These are phyloP conservation scores for Senna tora DNA, from an alignment of 306 rosid species.

Conservation along the genomic window DNA sequence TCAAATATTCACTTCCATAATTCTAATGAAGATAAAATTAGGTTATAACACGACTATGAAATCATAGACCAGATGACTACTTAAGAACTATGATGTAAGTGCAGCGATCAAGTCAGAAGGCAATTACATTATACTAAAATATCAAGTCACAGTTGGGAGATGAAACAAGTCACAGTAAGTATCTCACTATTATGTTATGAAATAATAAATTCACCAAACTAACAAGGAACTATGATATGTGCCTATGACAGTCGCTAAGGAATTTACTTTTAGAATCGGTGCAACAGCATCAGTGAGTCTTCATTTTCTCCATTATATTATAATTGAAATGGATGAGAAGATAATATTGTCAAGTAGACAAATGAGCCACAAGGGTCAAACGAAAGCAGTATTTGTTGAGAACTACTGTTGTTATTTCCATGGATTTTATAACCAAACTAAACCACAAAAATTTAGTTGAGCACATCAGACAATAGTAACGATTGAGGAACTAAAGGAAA, in stretches of 20 bases:
- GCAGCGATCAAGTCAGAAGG: not conserved
- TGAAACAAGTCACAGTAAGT: too few species aligned
- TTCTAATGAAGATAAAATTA: not conserved
- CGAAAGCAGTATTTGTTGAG: not conserved
- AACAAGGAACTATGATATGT: not conserved
- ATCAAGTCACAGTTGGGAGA: not conserved
- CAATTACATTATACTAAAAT: constrained; percentile 1
- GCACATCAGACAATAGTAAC: not conserved
- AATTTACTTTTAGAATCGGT: not conserved
- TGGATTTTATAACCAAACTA: not conserved
- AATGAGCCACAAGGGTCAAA: constrained; percentile 12
- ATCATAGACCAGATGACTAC: constrained; percentile 12
- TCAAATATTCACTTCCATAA: not conserved
- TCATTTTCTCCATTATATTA: constrained; percentile 21
- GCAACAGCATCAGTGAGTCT: constrained; percentile 3
- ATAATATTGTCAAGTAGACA: constrained; percentile 19
- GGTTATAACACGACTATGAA: constrained; percentile 6
- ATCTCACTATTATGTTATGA: not conserved
- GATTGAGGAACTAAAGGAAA: constrained; percentile 14
- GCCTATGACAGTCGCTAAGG: not conserved
- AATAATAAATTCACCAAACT: not conserved
- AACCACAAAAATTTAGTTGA: not conserved
- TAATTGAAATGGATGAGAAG: constrained; percentile 11
- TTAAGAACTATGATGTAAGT: constrained; percentile 4
- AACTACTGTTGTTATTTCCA: constrained; percentile 16